Conservation (phyloP, 768 basidiomycete genomes). For the Obba rivulosa region DNA sequence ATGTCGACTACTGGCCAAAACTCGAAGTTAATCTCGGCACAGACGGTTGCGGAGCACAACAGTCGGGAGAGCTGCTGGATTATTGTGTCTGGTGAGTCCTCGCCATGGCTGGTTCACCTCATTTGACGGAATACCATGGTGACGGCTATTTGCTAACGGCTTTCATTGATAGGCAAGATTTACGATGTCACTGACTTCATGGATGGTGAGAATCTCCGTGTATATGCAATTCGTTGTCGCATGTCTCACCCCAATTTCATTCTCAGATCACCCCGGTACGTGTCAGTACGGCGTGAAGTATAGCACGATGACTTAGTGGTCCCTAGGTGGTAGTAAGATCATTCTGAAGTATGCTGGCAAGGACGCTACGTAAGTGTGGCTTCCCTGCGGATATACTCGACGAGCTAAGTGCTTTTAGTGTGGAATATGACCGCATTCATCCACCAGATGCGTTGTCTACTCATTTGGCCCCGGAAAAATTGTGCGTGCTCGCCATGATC, state of each 20-base stretch:
- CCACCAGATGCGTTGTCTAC: constrained; percentile 76
- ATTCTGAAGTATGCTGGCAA: constrained; percentile 50
- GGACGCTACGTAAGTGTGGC: constrained; percentile 38
- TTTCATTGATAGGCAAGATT: constrained; percentile 26
- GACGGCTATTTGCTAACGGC: background rate
- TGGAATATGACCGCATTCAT: constrained; percentile 85
- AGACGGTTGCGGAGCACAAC: constrained; percentile 52
- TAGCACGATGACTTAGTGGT: background rate
- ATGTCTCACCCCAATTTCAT: background rate
- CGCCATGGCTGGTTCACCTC: background rate
- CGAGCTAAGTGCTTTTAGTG: too few relatives aligned
- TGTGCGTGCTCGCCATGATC: constrained; percentile 27
- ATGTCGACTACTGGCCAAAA: too few relatives aligned
- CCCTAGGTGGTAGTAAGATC: constrained; percentile 42
- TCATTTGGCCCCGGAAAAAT: constrained; percentile 79
- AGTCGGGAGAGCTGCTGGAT: constrained; percentile 70
- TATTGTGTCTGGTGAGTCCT: constrained; percentile 61
- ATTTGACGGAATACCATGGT: too few relatives aligned
- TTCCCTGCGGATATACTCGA: too few relatives aligned
- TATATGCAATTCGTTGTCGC: constrained; percentile 1
- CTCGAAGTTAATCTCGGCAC: constrained; percentile 10
- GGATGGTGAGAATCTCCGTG: constrained; percentile 20
- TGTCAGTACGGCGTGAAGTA: background rate
- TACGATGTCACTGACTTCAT: constrained; percentile 42
- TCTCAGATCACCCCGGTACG: constrained; percentile 15